These are phyloP conservation scores for Rubus idaeus DNA, from an alignment of 306 rosid species.

Conservation along the genomic window DNA sequence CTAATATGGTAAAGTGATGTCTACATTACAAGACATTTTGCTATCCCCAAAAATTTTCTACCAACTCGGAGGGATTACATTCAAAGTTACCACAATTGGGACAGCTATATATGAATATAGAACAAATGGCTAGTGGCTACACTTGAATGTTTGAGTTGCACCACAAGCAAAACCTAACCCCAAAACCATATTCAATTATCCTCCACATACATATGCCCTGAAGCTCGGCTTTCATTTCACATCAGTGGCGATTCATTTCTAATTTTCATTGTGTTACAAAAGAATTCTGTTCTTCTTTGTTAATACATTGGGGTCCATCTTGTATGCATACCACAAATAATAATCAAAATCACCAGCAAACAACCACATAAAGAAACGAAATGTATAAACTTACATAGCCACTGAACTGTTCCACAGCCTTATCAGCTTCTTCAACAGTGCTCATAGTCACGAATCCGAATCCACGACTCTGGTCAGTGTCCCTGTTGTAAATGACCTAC, in stretches of 20 bases:
- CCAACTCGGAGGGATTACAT: neutral
- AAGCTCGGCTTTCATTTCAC: neutral
- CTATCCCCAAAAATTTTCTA: neutral
- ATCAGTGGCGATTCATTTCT: neutral
- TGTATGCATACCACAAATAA: neutral
- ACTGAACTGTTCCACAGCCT: conserved; percentile 66
- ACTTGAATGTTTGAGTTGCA: neutral
- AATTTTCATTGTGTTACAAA: neutral
- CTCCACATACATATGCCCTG: neutral
- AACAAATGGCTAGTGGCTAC: neutral
- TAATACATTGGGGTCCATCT: neutral
- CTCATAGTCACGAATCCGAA: conserved; percentile 94
- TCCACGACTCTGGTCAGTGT: conserved; percentile 82
- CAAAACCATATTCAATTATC: neutral
- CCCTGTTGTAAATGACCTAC: conserved; percentile 85
- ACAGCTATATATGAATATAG: neutral
- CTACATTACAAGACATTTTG: neutral
- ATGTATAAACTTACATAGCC: conserved; percentile 59
- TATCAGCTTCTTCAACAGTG: conserved; percentile 76
- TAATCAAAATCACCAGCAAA: neutral
- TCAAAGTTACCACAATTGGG: neutral
- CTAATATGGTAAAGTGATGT: neutral
- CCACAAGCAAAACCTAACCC: too few species aligned
- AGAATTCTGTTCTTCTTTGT: neutral
- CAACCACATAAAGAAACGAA: neutral